Evolutionary conservation across 2,329 filamentous ascomycete species (phyloP).

Genomic region (Drechslerella coelobrocha): DNA sequence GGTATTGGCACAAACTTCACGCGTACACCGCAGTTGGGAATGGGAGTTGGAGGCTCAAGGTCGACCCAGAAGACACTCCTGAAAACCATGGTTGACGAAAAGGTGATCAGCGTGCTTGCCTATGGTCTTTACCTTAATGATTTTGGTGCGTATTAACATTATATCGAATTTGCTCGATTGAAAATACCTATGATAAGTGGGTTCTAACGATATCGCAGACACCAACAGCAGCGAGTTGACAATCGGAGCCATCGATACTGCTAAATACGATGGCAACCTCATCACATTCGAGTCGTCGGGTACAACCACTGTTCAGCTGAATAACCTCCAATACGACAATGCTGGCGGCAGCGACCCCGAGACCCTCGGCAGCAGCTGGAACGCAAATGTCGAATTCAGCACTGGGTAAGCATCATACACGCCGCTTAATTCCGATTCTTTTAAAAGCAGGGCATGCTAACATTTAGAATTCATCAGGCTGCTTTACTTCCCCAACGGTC

Average conservation of each 20-base stretch:
- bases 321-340: conserved; percentile 29
- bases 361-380: conserved; percentile 28
- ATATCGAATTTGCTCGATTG: neutral
- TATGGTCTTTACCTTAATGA: conserved; percentile 49
- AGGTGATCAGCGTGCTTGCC: conserved; percentile 38
- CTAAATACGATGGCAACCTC: conserved; percentile 41
- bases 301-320: conserved; percentile 31
- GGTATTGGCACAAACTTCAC: conserved; percentile 45
- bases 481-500: conserved; percentile 42
- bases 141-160: conserved; percentile 24
- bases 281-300: conserved; percentile 36
- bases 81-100: conserved; percentile 34
- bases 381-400: conserved; percentile 48
- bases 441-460: too few relatives aligned
- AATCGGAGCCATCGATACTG: conserved; percentile 46
- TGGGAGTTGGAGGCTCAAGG: conserved; percentile 43
- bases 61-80: conserved; percentile 37
- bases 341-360: conserved; percentile 7
- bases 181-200: too few relatives aligned
- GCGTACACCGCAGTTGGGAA: conserved; percentile 35
- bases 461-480: conserved; percentile 1
- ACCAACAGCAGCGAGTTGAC: conserved; percentile 50
- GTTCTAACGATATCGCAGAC: conserved; percentile 13
- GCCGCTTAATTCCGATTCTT: neutral
- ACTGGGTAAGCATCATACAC: conserved; percentile 28